Conservation (phyloP, 2,329 filamentous ascomycete species). For the Truncatella angustata region DNA sequence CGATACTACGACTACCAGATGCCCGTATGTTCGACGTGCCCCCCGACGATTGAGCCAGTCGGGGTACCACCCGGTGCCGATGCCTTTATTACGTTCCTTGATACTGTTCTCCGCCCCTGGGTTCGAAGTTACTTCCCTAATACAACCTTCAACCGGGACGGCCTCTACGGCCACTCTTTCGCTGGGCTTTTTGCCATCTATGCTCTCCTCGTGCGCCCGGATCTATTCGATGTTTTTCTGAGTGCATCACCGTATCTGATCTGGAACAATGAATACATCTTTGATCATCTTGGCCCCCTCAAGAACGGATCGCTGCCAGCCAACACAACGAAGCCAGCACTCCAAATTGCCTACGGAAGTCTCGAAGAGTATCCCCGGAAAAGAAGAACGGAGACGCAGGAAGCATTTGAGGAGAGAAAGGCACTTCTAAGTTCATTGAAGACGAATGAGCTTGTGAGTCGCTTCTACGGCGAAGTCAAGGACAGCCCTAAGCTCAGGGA, state of each 20-base stretch:
- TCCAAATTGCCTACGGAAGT: background rate
- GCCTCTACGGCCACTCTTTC: conserved; percentile 5
- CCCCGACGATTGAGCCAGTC: background rate
- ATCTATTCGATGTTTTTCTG: conserved; percentile 3
- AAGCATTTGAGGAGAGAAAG: background rate
- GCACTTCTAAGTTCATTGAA: conserved; percentile 2
- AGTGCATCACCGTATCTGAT: background rate
- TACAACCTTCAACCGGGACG: background rate
- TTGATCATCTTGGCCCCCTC: background rate
- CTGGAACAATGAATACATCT: conserved; percentile 4
- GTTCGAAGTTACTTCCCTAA: background rate
- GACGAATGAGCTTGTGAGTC: conserved; percentile 1
- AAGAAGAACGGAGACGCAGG: background rate
- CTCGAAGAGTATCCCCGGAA: conserved; percentile 1
- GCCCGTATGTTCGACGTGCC: background rate
- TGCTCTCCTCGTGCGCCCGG: background rate
- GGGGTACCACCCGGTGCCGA: background rate
- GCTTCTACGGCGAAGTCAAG: conserved; percentile 1
- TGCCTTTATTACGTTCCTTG: background rate
- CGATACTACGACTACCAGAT: conserved; percentile 21
- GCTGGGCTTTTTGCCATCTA: conserved; percentile 1
- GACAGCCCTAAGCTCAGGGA: conserved; percentile 1
- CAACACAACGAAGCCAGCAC: background rate
- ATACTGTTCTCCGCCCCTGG: background rate
- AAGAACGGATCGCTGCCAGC: background rate